Evolutionary conservation across 306 rosid species (phyloP), one percentile per base, ranked within the genome.

Genomic region (Gynostemma pentaphyllum): DNA sequence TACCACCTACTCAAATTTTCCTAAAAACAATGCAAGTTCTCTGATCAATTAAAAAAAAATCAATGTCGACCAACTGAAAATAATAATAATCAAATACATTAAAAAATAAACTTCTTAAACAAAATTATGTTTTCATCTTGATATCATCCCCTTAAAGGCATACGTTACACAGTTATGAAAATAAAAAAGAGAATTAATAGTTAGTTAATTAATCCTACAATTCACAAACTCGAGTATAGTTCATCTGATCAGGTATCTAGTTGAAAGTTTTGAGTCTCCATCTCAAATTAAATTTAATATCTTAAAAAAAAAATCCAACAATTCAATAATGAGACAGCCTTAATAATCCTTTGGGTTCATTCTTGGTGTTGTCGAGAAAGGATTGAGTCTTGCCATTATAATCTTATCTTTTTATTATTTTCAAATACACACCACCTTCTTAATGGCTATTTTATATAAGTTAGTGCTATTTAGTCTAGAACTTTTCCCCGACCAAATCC

Each of bases 311-410:
- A 16, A 34, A 30, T 14, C n/a, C 32, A 57, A 57, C 36, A 28
- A 57, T 32, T 56, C 30, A 56, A 40, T 9, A 56, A 54, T 42
- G 4, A 54, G 16, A 53, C 36, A 16, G 62, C 18, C 10, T 34
- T 56, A 34, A 32, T 56, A 34, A 34, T 56, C n/a, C n/a, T n/a
- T n/a, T 34, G 32, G 64, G 47, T 22, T 59, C 3, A 59, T 36
- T 37, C 21, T 37, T 59, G 4, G 16, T 57, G 45, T 36, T 11
- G 36, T 36, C 4, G 21, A 34, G 5, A 11, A 19, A 34, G 16
- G 29, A 57, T 10, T 34, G 64, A 57, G 29, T 36, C 5, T 44
- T 59, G 64, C 19, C 64, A 36, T 57, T 57, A 57, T 34, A 28
- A 57, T 57, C 29, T 57, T 36, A 57, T 36, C 64, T 45, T 9